phyloP scores from a whole-genome alignment of 441 rosid species.

The Theobroma grandiflorum region DNA sequence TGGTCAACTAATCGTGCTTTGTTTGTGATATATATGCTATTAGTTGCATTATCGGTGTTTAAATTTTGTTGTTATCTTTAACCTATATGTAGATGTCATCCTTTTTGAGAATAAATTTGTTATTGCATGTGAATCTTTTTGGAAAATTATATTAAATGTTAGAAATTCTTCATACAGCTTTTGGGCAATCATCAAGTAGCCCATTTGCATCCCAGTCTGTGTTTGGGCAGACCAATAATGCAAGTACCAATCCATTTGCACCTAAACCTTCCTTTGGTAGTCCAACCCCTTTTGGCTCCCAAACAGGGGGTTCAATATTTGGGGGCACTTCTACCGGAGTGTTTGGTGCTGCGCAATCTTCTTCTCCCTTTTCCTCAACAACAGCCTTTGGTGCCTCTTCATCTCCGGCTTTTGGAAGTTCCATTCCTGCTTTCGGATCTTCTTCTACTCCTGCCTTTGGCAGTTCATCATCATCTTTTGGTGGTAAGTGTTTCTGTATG shows the following conservation, averaged over 20 bases:
- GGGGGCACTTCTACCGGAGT: constrained; percentile 94
- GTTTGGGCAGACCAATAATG: constrained; percentile 78
- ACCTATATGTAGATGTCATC: not conserved
- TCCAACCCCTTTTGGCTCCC: constrained; percentile 77
- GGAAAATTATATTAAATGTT: constrained; percentile 22
- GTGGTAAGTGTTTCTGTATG: constrained; percentile 55
- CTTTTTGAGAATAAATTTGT: constrained; percentile 12
- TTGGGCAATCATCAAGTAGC: constrained; percentile 88
- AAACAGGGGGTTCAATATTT: constrained; percentile 76
- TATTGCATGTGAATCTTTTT: constrained; percentile 10
- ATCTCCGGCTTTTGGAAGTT: constrained; percentile 71
- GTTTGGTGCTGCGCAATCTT: constrained; percentile 74
- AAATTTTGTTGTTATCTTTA: not conserved
- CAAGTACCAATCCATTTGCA: constrained; percentile 76
- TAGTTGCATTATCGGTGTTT: not conserved
- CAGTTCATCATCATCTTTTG: constrained; percentile 64
- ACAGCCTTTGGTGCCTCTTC: constrained; percentile 81
- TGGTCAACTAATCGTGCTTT: not conserved
- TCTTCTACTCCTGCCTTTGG: constrained; percentile 68
- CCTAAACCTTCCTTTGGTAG: constrained; percentile 73
- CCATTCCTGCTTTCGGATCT: constrained; percentile 76
- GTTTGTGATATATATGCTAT: not conserved
- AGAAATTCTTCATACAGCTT: constrained; percentile 56
- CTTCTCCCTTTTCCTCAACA: constrained; percentile 75
- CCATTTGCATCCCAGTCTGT: constrained; percentile 81